Conservation (phyloP, 805 yeast species). For the Candida nanaspora region DNA sequence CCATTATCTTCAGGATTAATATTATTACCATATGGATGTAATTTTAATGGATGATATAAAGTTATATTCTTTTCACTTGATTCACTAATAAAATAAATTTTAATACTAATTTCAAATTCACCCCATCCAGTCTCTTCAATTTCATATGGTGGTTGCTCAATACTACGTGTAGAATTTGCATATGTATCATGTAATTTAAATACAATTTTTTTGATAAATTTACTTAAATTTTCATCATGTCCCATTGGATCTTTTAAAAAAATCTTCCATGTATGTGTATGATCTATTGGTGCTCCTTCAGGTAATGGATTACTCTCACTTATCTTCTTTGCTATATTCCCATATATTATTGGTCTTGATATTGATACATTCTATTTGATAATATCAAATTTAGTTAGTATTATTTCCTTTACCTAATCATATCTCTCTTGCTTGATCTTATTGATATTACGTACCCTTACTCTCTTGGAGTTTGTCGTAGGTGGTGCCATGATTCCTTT, state of each 20-base stretch:
- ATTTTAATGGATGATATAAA: conserved; percentile 80
- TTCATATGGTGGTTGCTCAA: conserved; percentile 89
- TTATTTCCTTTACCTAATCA: too few species aligned
- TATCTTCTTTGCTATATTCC: conserved; percentile 71
- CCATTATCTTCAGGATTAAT: conserved; percentile 19
- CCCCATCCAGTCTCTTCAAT: conserved; percentile 99
- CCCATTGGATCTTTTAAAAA: conserved; percentile 78
- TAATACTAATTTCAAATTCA: conserved; percentile 88
- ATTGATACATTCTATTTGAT: conserved; percentile 36
- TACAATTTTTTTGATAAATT: conserved; percentile 80
- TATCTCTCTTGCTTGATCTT: neutral
- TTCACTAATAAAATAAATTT: conserved; percentile 79
- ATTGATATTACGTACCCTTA: conserved; percentile 12
- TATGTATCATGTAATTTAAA: conserved; percentile 95
- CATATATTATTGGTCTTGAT: conserved; percentile 73
- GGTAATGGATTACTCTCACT: conserved; percentile 42
- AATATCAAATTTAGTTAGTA: neutral
- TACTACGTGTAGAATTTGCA: conserved; percentile 73
- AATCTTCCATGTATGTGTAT: conserved; percentile 94
- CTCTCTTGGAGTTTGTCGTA: conserved; percentile 22
- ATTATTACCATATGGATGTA: conserved; percentile 63
- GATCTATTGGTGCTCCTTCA: conserved; percentile 70
- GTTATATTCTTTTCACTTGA: conserved; percentile 83
- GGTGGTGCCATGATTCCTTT: conserved; percentile 24
- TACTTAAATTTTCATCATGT: conserved; percentile 35